Evolutionary conservation across 805 yeast genomes (phyloP).

Genomic region (Hanseniaspora pseudoguilliermondii): DNA sequence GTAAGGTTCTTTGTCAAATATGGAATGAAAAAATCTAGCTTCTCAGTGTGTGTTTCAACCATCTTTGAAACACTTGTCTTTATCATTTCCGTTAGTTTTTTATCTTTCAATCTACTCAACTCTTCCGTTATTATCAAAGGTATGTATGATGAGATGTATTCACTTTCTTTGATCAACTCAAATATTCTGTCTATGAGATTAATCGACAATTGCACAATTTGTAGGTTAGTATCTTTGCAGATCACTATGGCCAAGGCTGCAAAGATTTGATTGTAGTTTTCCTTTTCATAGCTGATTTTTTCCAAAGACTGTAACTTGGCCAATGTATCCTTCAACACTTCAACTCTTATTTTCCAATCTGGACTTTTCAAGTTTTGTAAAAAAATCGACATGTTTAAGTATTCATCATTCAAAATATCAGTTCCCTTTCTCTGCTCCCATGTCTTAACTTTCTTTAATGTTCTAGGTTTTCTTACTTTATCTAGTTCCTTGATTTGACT

Average conservation of each 20-base stretch:
- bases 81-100: slow-evolving; percentile 50
- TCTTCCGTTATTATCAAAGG: slow-evolving; percentile 43
- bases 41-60: slow-evolving; percentile 27
- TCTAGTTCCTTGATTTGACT: slow-evolving; percentile 77
- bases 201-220: slow-evolving; percentile 71
- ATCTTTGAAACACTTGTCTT: slow-evolving; percentile 31
- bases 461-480: slow-evolving; percentile 31
- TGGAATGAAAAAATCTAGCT: slow-evolving; percentile 46
- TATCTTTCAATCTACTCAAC: slow-evolving; percentile 78
- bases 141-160: slow-evolving; percentile 29
- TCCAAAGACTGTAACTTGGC: slow-evolving; percentile 40
- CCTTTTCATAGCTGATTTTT: slow-evolving; percentile 37
- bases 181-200: slow-evolving; percentile 49
- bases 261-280: slow-evolving; percentile 56
- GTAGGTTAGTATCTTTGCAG: slow-evolving; percentile 71
- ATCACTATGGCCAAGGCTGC: slow-evolving; percentile 54
- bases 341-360: slow-evolving; percentile 89
- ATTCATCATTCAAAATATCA: slow-evolving; percentile 14
- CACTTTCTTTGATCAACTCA: slow-evolving; percentile 44
- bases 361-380: neutral
- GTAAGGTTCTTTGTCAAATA: slow-evolving; percentile 32
- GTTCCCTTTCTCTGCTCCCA: neutral
- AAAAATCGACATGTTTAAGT: neutral
- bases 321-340: slow-evolving; percentile 53
- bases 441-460: slow-evolving; percentile 18